These are phyloP conservation scores for Ceratocystis ficicola DNA, from an alignment of 2,329 filamentous ascomycete species.

Conservation along the genomic window DNA sequence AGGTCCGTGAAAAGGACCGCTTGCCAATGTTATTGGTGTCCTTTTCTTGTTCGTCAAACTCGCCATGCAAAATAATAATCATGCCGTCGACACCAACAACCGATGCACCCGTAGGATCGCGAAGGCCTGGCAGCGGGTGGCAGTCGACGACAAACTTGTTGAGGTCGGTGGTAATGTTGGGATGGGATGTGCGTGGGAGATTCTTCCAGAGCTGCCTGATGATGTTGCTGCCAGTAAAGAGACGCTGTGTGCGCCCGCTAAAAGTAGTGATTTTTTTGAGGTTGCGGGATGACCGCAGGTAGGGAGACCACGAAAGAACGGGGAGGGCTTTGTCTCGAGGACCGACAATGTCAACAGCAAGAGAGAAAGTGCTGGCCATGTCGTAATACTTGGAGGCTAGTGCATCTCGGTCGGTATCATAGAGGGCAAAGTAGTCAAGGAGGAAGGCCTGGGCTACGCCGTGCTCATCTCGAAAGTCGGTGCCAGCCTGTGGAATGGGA, in stretches of 20 bases:
- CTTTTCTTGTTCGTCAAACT: constrained; percentile 63
- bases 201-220: constrained; percentile 58
- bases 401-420: constrained; percentile 56
- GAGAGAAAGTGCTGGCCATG: constrained; percentile 58
- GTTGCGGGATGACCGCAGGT: constrained; percentile 69
- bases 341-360: constrained; percentile 54
- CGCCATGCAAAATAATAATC: constrained; percentile 66
- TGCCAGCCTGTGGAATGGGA: constrained; percentile 49
- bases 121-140: constrained; percentile 57
- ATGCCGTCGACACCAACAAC: constrained; percentile 61
- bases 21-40: constrained; percentile 45
- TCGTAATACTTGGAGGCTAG: constrained; percentile 63
- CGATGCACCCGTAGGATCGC: constrained; percentile 54
- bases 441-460: constrained; percentile 67
- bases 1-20: constrained; percentile 71
- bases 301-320: constrained; percentile 55
- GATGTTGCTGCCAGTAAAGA: constrained; percentile 50
- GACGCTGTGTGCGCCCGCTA: constrained; percentile 50
- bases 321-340: constrained; percentile 37
- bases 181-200: constrained; percentile 63
- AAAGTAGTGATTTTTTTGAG: constrained; percentile 54
- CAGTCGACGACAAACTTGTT: constrained; percentile 76
- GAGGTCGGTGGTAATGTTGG: constrained; percentile 52
- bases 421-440: constrained; percentile 58
- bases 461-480: constrained; percentile 62